Evolutionary conservation across 768 basidiomycete genomes (phyloP).

Genomic region (Daedaleopsis sinensis): DNA sequence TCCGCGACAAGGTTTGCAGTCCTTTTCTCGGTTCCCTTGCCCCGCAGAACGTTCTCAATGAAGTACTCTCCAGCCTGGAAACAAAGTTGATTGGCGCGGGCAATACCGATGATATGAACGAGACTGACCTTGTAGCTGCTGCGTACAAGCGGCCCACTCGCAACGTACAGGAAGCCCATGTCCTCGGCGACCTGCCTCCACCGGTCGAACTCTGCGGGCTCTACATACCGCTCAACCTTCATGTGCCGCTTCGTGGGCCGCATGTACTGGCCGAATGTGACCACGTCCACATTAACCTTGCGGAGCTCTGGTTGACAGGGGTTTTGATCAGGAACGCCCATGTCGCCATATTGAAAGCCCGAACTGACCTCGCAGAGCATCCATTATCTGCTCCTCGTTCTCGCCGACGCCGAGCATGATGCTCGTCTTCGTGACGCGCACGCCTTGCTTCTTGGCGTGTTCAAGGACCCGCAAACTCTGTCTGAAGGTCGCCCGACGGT

Average conservation of each 20-base stretch:
- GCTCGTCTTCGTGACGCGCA: constrained; percentile 93
- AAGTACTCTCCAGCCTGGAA: constrained; percentile 92
- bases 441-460: constrained; percentile 82
- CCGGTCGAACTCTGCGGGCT: constrained; percentile 87
- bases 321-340: constrained; percentile 2
- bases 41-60: constrained; percentile 86
- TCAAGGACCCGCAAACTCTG: constrained; percentile 82
- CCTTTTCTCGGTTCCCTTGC: constrained; percentile 51
- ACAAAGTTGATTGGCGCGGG: too few species aligned
- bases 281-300: constrained; percentile 88
- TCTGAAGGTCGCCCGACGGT: constrained; percentile 89
- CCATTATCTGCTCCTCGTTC: constrained; percentile 76
- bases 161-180: constrained; percentile 97
- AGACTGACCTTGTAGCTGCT: constrained; percentile 91
- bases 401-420: constrained; percentile 99
- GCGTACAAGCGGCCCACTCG: constrained; percentile 93
- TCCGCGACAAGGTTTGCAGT: constrained; percentile 26
- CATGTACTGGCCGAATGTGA: constrained; percentile 99
- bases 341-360: not conserved
- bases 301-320: constrained; percentile 70
- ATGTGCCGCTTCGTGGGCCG: constrained; percentile 98
- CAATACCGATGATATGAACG: not conserved
- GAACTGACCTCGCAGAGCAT: constrained; percentile 76
- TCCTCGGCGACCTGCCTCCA: constrained; percentile 92
- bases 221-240: constrained; percentile 97